phyloP scores from a whole-genome alignment of 495 filamentous ascomycete species.

The Lichenothelia convexa region DNA sequence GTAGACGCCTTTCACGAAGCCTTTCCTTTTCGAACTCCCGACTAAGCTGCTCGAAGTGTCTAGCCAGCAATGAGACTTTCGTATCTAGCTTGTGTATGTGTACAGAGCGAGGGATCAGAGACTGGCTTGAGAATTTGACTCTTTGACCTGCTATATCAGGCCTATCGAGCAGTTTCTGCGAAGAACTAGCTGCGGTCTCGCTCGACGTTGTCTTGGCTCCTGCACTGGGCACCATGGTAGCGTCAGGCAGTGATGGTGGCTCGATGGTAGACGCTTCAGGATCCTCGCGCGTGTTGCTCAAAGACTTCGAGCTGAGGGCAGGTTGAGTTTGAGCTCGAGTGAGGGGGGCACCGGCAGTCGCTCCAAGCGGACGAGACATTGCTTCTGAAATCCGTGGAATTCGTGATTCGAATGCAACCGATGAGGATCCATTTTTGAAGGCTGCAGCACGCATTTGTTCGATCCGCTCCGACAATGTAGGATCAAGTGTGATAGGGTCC shows the following conservation, averaged over 20 bases:
- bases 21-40: slow-evolving; percentile 94
- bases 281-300: too few species aligned
- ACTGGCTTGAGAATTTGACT: too few species aligned
- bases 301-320: too few species aligned
- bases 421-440: neutral
- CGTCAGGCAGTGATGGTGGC: too few species aligned
- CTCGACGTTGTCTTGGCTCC: too few species aligned
- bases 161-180: slow-evolving; percentile 52
- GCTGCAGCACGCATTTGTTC: slow-evolving; percentile 11
- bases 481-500: slow-evolving; percentile 7
- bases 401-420: neutral
- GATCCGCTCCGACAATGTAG: slow-evolving; percentile 10
- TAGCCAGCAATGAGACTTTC: slow-evolving; percentile 72
- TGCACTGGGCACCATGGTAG: too few species aligned
- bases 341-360: neutral
- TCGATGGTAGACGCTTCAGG: too few species aligned
- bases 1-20: slow-evolving; percentile 62
- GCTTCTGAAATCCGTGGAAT: neutral
- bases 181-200: too few species aligned
- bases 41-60: slow-evolving; percentile 90
- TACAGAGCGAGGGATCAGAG: slow-evolving; percentile 78
- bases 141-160: too few species aligned
- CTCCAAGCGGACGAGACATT: neutral
- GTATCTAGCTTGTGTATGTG: slow-evolving; percentile 43
- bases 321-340: neutral